Evolutionary conservation across 768 basidiomycete species (phyloP).

Genomic region (Trametes meyenii): DNA sequence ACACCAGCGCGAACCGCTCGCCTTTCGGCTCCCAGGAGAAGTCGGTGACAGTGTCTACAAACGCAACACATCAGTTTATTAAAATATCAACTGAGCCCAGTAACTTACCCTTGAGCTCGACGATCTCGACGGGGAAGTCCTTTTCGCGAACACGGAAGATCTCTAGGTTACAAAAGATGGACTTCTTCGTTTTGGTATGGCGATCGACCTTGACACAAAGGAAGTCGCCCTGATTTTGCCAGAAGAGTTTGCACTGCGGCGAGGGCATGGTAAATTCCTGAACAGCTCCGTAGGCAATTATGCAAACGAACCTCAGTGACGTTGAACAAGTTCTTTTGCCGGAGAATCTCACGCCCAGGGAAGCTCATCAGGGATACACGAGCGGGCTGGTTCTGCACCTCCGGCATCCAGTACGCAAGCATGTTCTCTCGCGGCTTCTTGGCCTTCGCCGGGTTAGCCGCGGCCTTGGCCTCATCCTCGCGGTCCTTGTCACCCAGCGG

Average conservation of each 20-base stretch:
- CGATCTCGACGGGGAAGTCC: conserved; percentile 95
- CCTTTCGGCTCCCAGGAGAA: conserved; percentile 99
- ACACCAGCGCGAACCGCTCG: conserved; percentile 93
- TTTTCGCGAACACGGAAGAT: conserved; percentile 98
- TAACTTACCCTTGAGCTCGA: conserved; percentile 87
- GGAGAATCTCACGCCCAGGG: conserved; percentile 79
- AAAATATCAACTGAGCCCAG: not conserved
- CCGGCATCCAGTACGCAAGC: conserved; percentile 97
- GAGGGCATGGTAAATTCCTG: not conserved
- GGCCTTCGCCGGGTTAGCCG: conserved; percentile 41
- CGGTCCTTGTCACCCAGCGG: conserved; percentile 89
- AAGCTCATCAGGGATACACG: conserved; percentile 92
- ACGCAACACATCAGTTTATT: conserved; percentile 2
- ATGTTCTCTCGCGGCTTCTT: conserved; percentile 87
- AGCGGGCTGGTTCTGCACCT: conserved; percentile 94
- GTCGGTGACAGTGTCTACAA: conserved; percentile 84
- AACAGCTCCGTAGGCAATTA: not conserved
- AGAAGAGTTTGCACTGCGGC: conserved; percentile 91
- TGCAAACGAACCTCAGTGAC: conserved; percentile 80
- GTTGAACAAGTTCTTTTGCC: conserved; percentile 97
- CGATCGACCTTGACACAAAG: conserved; percentile 99
- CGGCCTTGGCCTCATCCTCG: conserved; percentile 54
- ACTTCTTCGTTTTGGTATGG: conserved; percentile 98
- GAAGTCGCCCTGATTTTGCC: conserved; percentile 99
- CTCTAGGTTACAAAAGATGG: conserved; percentile 96